Evolutionary conservation across 768 basidiomycete genomes (phyloP), one percentile per base, ranked within the genome.

Genomic region (Mrakia frigida): DNA sequence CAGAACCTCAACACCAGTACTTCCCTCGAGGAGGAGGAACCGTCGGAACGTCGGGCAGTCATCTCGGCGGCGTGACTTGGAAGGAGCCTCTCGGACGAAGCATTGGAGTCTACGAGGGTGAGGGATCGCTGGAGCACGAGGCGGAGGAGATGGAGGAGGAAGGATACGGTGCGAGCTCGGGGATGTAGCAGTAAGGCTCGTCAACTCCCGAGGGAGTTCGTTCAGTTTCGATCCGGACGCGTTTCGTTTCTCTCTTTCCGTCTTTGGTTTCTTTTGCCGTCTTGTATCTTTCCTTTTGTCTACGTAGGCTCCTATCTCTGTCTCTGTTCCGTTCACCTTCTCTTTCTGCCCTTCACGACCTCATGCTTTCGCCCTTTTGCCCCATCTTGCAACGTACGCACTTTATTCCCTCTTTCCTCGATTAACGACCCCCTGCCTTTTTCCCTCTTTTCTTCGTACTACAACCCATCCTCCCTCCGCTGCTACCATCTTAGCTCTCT

Each of bases 11-110:
- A 6, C 56, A 56, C n/a, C 56, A 56, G 56, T 56, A 56, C 56
- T 56, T 56, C n/a, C 56, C 56, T 56, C 56, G 56, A 25, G 56
- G 56, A 10, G 56, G 56, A 56, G 56, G 56, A 56, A 56, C 56
- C 25, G 56, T 56, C 56, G 56, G 56, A 10, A 56, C 56, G 56
- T n/a, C 56, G 25, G 56, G 56, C 4, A n/a, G 25, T 13, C 56
- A 10, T 28, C 25, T 56, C 56, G 25, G 28, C n/a, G 56, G 56
- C 56, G 56, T 25, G 28, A 28, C 56, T 28, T 56, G 56, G 56
- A 56, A 56, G 56, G 56, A 56, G 13, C 56, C 56, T 25, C 56
- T 56, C 56, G 18, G 56, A n/a, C 56, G 56, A 25, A 10, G 28
- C 25, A 4, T 56, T 11, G 56, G 56, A 25, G 56, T 56, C 56